These are phyloP conservation scores for Stagonosporopsis rhizophila DNA, from an alignment of 2,329 filamentous ascomycete species.

Conservation along the genomic window DNA sequence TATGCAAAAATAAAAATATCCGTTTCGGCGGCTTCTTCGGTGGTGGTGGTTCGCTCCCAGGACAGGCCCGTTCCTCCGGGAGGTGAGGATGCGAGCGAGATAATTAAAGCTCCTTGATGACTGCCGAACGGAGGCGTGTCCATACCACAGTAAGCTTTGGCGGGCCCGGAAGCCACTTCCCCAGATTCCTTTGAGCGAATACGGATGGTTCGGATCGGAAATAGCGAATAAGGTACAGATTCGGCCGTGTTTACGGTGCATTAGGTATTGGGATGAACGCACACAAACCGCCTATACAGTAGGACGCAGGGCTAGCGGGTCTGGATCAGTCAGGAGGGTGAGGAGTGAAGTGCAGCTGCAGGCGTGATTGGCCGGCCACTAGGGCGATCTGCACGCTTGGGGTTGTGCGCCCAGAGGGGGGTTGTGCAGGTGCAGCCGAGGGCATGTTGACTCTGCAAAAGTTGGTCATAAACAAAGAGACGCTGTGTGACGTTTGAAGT, in stretches of 20 bases:
- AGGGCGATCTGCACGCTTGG: slow-evolving; percentile 12
- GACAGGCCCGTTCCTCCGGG: not conserved
- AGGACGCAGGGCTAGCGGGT: slow-evolving; percentile 9
- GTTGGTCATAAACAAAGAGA: slow-evolving; percentile 16
- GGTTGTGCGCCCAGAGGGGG: slow-evolving; percentile 9
- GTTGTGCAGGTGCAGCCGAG: slow-evolving; percentile 14
- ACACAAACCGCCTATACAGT: slow-evolving; percentile 11
- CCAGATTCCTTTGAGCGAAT: slow-evolving; percentile 12
- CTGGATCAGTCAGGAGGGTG: slow-evolving; percentile 8
- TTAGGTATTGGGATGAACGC: not conserved
- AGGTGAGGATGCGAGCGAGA: not conserved
- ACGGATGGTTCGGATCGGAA: slow-evolving; percentile 14
- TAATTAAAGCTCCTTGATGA: not conserved
- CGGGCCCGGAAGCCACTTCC: slow-evolving; percentile 18
- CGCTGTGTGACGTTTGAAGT: slow-evolving; percentile 17
- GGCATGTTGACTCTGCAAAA: slow-evolving; percentile 2
- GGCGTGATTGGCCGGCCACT: slow-evolving; percentile 8
- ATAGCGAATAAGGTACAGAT: slow-evolving; percentile 3
- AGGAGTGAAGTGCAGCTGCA: slow-evolving; percentile 5
- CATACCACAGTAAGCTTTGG: slow-evolving; percentile 1
- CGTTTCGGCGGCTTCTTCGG: not conserved
- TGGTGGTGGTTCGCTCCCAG: slow-evolving; percentile 1
- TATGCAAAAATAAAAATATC: not conserved
- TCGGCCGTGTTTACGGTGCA: slow-evolving; percentile 9
- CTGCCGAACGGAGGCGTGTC: slow-evolving; percentile 1